Evolutionary conservation across 2,329 filamentous ascomycete species (phyloP), one percentile per base, ranked within the genome.

Genomic region (Alternaria triticina): DNA sequence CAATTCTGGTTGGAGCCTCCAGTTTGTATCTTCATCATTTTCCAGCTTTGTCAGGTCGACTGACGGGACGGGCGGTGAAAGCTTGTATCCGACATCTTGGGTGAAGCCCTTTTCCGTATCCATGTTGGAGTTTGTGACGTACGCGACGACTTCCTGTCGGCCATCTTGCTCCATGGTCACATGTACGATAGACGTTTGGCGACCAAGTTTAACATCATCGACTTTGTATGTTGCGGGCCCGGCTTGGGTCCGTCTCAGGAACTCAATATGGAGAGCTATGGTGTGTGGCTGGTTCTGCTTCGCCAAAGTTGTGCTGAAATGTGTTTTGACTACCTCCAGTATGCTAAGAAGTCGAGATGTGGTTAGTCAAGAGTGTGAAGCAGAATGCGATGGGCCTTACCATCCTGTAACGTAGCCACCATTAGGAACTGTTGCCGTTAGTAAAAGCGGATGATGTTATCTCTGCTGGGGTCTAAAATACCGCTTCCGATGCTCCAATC

Each of bases 401-500:
- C 61, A 83, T 0, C 88, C 84, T 10, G 89, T 89, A 15, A 91
- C 87, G 70, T 90, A 91, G 61, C 90, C 90, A 56, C 90, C 90
- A 76, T 93, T 89, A 6, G 90, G 90, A 12, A 92, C 90, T 90
- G 72, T 36, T 49, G 57, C 44, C 28, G 8, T 65, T 62, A 59
- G 59, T 52, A 51, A 47, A 46, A 44, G 13, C n/a, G 30, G n/a
- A 23, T 20, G 13, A 23, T 36, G n/a, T 22, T 27, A n/a, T n/a
- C 8, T 22, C 45, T 44, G 22, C 51, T 40, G 25, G 36, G 23
- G 10, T 52, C 12, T 25, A 25, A 59, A 71, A 57, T 83, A 88
- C 88, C 89, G 67, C 83, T 86, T 59, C 89, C 89, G 68, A 92
- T 90, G 68, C 86, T 87, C 88, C 89, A 91, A 69, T 87, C 86